Conservation (phyloP, 805 yeast species). For the Jamesozyma rosinii region DNA sequence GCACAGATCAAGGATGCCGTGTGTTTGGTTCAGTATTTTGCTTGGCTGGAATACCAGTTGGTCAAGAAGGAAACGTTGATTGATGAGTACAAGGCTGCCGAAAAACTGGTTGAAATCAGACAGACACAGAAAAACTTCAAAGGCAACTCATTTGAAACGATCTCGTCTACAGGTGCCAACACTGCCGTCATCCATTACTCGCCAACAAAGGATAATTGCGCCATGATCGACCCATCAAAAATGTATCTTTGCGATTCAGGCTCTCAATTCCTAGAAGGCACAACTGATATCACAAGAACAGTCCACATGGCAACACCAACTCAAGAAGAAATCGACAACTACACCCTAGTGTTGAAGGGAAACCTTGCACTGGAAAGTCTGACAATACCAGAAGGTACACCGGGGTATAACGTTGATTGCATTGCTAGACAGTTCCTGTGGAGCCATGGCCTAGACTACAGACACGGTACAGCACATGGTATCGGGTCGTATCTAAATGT, state of each 20-base stretch:
- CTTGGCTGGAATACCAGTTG: slow-evolving; percentile 72
- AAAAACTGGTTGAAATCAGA: slow-evolving; percentile 48
- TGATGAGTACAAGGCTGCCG: slow-evolving; percentile 59
- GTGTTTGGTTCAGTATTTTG: slow-evolving; percentile 60
- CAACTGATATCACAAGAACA: slow-evolving; percentile 93
- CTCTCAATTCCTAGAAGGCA: slow-evolving; percentile 85
- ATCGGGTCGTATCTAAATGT: slow-evolving; percentile 87
- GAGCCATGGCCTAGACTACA: slow-evolving; percentile 74
- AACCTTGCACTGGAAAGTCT: slow-evolving; percentile 78
- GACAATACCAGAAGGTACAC: slow-evolving; percentile 65
- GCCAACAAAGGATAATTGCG: slow-evolving; percentile 50
- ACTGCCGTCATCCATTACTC: slow-evolving; percentile 70
- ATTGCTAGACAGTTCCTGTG: slow-evolving; percentile 78
- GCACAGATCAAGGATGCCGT: slow-evolving; percentile 84
- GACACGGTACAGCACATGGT: slow-evolving; percentile 97
- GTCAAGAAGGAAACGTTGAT: slow-evolving; percentile 34
- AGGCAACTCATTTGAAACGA: slow-evolving; percentile 68
- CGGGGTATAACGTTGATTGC: slow-evolving; percentile 69
- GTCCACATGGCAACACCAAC: slow-evolving; percentile 55
- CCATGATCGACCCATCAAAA: slow-evolving; percentile 54
- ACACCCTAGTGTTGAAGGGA: slow-evolving; percentile 84
- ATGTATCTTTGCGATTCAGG: slow-evolving; percentile 83
- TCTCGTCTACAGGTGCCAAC: slow-evolving; percentile 67
- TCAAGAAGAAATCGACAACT: slow-evolving; percentile 50
- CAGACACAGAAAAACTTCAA: slow-evolving; percentile 44